Base-by-base conservation (phyloP, 805 yeast species). In the Starmera dryadoides region DNA sequence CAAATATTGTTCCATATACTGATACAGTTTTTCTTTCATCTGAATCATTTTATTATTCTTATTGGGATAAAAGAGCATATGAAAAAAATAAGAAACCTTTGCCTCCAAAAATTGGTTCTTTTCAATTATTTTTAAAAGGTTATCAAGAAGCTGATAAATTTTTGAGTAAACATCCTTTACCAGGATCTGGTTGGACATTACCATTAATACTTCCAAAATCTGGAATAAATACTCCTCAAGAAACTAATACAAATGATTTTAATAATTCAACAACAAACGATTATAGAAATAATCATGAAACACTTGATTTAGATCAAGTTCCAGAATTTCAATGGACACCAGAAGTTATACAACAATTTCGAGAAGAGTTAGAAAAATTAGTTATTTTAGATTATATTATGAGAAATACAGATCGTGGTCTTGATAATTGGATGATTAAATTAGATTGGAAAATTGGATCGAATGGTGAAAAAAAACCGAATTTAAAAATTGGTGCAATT, bases 351-450 rank as follows among this genome's bases (percentile, higher is more conserved):
- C 45, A 50, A 30, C 77, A 77, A 42, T 77, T 83, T 44, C 64
- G 80, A 30, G 67, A 70, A 38, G 81, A 82, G 53, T 53, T 82
- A 22, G 88, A 82, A 48, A 81, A 81, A 48, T 59, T 82, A 45
- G 86, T 83, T 1, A 75, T 82, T 28, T 59, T 82, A 22, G 89
- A 82, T 49, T 82, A 81, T 48, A 70, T 82, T 2, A 79, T 81
- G 73, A 59, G 89, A 47, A 82, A 83, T 49, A 82, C 91, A 0
- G 89, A 82, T 53, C 60, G 91, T 30, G 85, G 86, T 0, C 55
- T 77, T 10, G 89, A 82, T 51, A 82, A 83, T 48, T 82, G 89
- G 89, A 82, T 83, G 91, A 70, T 82, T 17, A 67, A 68, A 40
- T 48, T 79, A 15, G 71, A 67, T n/a, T 73, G 77, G 71, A 42